A percentile compares a stretch with the other conserved stretches of the same genome.
These are phyloP conservation scores for Citrus mangshanensis DNA, from an alignment of 345 rosid species.

Conservation along the genomic window DNA sequence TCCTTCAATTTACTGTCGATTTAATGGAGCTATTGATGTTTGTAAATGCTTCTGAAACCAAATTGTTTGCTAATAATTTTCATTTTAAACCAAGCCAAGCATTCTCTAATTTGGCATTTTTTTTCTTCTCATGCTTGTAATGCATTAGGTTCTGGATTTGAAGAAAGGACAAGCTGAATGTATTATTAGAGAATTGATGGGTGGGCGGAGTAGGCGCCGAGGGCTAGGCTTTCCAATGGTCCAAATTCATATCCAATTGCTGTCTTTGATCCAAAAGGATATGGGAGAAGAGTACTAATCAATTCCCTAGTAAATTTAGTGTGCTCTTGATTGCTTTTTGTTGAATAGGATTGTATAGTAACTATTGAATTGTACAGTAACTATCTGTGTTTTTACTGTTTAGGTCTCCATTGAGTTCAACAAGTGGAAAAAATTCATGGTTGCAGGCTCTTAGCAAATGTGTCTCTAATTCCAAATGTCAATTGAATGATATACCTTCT, in stretches of 20 bases:
- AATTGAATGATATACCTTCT: constrained; percentile 31
- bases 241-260: constrained; percentile 53
- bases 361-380: background rate
- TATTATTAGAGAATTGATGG: constrained; percentile 56
- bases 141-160: constrained; percentile 58
- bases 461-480: constrained; percentile 35
- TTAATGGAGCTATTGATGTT: background rate
- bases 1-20: background rate
- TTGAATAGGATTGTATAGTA: background rate
- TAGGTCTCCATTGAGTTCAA: constrained; percentile 50
- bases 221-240: constrained; percentile 45
- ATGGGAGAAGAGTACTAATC: constrained; percentile 50
- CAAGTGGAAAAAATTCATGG: constrained; percentile 54
- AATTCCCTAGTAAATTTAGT: background rate
- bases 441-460: constrained; percentile 43
- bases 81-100: background rate
- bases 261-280: constrained; percentile 51
- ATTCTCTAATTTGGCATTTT: background rate
- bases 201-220: constrained; percentile 46
- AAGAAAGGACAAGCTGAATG: constrained; percentile 72
- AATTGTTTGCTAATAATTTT: background rate
- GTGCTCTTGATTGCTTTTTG: background rate
- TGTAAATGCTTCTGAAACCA: background rate
- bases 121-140: constrained; percentile 6
- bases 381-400: constrained; percentile 16